Base-by-base conservation (phyloP, 225 moss, liverwort and hornwort species). In the Sphagnum contortum region DNA sequence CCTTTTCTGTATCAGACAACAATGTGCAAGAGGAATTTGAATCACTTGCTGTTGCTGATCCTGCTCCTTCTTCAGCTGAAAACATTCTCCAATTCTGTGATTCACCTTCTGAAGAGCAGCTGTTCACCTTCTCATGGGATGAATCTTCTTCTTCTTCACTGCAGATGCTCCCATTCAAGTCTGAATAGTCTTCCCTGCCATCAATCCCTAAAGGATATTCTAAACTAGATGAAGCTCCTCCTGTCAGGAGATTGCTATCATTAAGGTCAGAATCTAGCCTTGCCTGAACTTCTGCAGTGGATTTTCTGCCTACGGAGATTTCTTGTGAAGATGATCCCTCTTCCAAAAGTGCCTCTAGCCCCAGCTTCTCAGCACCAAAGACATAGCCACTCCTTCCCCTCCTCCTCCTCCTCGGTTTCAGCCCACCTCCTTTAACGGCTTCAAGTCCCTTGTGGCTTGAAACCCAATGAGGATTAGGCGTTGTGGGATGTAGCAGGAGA, bases 11-110 rank as follows among this genome's bases (percentile, higher is more conserved):
- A 9, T 70, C 78, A 52, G 52, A 29, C 56, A 54, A 12, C 29
- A 68, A 72, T 4, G 47, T 56, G 7, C 61, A 8, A 9, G 49
- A 57, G 9, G 57, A 14, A 63, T 49, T 48, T 13, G 5, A 8
- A 48, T 49, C 63, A 45, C 5, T 12, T 6, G 62, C 69, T 57
- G 50, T 61, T 5, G 52, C 2, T n/a, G 73, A 67, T 13, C 76
- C 48, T 4, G 68, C 76, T 14, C 81, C 85, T 68, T 85, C 85
- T 63, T 72, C 81, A 60, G 85, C 78, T 57, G 70, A 67, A 74
- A 81, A 85, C 65, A 81, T 71, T 57, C 74, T 67, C 81, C 81
- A 81, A 63, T 76, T 68, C 48, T 84, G 70, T n/a, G 56, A 12
- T 9, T 64, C 68, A 47, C 70, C 73, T 13, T 62, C 76, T 58